These are phyloP conservation scores for Exidia glandulosa DNA, from an alignment of 768 basidiomycete genomes.

Conservation along the genomic window DNA sequence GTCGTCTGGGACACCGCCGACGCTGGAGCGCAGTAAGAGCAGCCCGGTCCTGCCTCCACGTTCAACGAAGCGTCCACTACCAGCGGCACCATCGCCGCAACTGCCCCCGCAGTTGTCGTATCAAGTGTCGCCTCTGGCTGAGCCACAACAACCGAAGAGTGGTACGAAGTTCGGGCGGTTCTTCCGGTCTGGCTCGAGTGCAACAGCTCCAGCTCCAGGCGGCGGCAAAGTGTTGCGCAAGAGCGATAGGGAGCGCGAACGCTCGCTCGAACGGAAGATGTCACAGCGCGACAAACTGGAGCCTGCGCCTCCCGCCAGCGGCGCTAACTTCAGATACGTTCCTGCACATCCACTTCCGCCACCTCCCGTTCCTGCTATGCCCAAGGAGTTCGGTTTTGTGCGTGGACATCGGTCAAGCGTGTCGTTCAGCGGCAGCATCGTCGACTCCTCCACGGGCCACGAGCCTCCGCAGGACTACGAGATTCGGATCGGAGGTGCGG, in stretches of 20 bases:
- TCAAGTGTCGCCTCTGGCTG: not conserved
- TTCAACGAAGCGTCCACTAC: not conserved
- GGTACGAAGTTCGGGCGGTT: not conserved
- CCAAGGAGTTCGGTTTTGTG: not conserved
- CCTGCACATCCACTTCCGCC: not conserved
- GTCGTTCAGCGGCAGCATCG: not conserved
- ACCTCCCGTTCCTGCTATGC: not conserved
- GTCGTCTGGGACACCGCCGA: not conserved
- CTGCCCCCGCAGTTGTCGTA: not conserved
- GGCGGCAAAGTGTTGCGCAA: not conserved
- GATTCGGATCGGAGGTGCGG: too few species aligned
- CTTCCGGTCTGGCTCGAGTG: not conserved
- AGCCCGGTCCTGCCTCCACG: not conserved
- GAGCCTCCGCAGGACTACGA: too few species aligned
- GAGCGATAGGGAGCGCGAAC: not conserved
- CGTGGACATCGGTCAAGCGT: not conserved
- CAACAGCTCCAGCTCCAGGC: not conserved
- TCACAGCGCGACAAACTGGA: not conserved
- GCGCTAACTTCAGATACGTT: not conserved
- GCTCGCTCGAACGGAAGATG: not conserved
- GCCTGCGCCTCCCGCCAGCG: not conserved
- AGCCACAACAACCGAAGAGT: not conserved
- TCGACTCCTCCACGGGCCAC: too few species aligned
- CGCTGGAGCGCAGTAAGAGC: not conserved
- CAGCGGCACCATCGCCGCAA: not conserved